Evolutionary conservation across 208 protist genomes (phyloP).

Genomic region (Trypanosoma congolense): DNA sequence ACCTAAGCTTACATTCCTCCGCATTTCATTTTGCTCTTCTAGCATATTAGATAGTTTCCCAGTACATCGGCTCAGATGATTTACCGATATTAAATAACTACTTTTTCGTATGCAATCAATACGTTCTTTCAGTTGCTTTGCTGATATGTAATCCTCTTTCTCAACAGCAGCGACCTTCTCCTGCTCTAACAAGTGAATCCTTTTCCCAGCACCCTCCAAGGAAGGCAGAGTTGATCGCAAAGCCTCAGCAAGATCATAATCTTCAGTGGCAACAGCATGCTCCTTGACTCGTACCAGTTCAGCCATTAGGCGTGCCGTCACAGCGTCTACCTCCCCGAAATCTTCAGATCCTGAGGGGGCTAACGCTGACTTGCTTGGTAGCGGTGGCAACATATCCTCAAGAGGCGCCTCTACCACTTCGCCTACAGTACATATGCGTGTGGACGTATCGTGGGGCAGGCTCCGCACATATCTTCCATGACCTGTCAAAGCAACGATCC

Average conservation of each 20-base stretch:
- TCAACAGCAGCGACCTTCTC: constrained; percentile 67
- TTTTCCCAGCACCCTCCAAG: constrained; percentile 32
- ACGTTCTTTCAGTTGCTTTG: constrained; percentile 73
- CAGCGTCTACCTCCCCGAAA: constrained; percentile 22
- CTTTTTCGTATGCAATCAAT: constrained; percentile 56
- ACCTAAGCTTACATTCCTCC: not conserved
- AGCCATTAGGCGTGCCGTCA: constrained; percentile 27
- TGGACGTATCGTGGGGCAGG: constrained; percentile 18
- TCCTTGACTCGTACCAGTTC: constrained; percentile 62
- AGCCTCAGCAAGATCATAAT: constrained; percentile 79
- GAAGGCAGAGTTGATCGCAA: constrained; percentile 59
- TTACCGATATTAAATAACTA: constrained; percentile 17
- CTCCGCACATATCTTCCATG: constrained; percentile 52
- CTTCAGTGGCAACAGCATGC: constrained; percentile 71
- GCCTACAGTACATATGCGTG: constrained; percentile 40
- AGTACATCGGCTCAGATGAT: not conserved
- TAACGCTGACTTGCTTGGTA: constrained; percentile 4
- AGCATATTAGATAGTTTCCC: not conserved
- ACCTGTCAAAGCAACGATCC: constrained; percentile 68
- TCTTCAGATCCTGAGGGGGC: constrained; percentile 12
- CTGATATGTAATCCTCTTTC: constrained; percentile 70
- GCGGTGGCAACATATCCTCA: constrained; percentile 75
- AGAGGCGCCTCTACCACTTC: constrained; percentile 50
- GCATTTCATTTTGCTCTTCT: not conserved
- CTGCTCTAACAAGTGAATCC: constrained; percentile 56